Conservation (phyloP, 139 green algal genomes). For the Zygnema circumcarinatum region DNA sequence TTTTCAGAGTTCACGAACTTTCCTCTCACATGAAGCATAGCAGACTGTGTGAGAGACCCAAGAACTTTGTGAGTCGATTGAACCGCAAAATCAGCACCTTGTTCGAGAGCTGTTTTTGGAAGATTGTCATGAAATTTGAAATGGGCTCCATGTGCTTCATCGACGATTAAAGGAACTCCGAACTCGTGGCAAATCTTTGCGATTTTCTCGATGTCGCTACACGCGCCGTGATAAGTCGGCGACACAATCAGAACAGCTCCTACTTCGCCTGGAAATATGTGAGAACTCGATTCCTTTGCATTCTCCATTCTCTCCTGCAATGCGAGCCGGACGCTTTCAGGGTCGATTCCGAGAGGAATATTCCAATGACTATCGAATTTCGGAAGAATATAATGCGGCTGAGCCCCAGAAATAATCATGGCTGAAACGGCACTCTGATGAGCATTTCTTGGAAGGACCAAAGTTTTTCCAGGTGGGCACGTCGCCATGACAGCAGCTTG, state of each 20-base stretch:
- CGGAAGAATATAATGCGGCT: conserved; percentile 50
- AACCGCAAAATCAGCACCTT: conserved; percentile 83
- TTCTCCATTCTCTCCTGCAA: neutral
- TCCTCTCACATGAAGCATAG: conserved; percentile 84
- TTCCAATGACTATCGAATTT: conserved; percentile 21
- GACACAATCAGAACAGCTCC: conserved; percentile 81
- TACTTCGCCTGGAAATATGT: conserved; percentile 20
- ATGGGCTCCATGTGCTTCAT: conserved; percentile 91
- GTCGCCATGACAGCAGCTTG: conserved; percentile 76
- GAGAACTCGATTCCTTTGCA: neutral
- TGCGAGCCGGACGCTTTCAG: neutral
- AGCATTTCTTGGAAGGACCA: conserved; percentile 85
- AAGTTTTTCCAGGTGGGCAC: conserved; percentile 65
- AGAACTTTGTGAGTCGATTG: conserved; percentile 94
- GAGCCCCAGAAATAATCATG: conserved; percentile 68
- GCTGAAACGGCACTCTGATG: conserved; percentile 82
- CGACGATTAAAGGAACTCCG: conserved; percentile 81
- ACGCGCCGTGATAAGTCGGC: conserved; percentile 87
- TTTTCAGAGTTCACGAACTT: conserved; percentile 13
- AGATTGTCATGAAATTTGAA: conserved; percentile 68
- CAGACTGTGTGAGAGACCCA: conserved; percentile 81
- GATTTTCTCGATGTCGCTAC: conserved; percentile 62
- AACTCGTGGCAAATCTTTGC: conserved; percentile 70
- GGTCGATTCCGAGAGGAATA: conserved; percentile 15
- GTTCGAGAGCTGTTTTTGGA: conserved; percentile 65